A percentile compares a stretch with the other conserved stretches of the same genome.
Evolutionary conservation across 2,329 filamentous ascomycete species (phyloP).

Genomic region (Venturia nashicola): DNA sequence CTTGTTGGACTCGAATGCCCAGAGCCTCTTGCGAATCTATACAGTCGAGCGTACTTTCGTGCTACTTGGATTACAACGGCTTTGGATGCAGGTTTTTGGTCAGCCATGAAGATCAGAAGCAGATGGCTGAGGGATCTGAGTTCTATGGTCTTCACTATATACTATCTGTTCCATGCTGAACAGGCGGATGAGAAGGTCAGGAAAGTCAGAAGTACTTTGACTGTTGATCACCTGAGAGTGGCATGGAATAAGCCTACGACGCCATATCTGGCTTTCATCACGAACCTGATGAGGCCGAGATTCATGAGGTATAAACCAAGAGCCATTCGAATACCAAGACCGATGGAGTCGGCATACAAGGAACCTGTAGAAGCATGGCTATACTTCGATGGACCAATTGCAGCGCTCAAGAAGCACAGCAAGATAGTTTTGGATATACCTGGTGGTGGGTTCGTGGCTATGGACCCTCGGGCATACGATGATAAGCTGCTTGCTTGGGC

Average conservation of each 20-base stretch:
- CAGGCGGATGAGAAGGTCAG: conserved; percentile 93
- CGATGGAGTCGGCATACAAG: conserved; percentile 65
- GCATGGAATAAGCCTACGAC: conserved; percentile 93
- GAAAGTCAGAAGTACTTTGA: conserved; percentile 75
- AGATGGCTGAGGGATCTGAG: conserved; percentile 74
- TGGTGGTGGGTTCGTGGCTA: conserved; percentile 90
- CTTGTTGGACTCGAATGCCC: conserved; percentile 83
- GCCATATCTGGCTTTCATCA: conserved; percentile 67
- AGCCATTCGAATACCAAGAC: conserved; percentile 72
- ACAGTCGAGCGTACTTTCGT: conserved; percentile 82
- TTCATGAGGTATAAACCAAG: conserved; percentile 73
- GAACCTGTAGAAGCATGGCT: conserved; percentile 80
- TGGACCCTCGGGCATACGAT: conserved; percentile 89
- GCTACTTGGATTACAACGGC: conserved; percentile 96
- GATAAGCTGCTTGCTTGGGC: conserved; percentile 93
- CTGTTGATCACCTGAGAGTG: conserved; percentile 79
- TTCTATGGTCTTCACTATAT: conserved; percentile 72
- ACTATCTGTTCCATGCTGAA: conserved; percentile 87
- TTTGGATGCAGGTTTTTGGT: conserved; percentile 95
- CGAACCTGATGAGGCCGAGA: conserved; percentile 61
- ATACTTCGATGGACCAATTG: conserved; percentile 82
- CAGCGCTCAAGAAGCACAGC: conserved; percentile 61
- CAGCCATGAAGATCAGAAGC: conserved; percentile 77
- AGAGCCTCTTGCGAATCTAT: conserved; percentile 88
- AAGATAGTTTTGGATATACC: conserved; percentile 81